Evolutionary conservation across 345 rosid genomes (phyloP).

Genomic region (Eucalyptus melliodora): DNA sequence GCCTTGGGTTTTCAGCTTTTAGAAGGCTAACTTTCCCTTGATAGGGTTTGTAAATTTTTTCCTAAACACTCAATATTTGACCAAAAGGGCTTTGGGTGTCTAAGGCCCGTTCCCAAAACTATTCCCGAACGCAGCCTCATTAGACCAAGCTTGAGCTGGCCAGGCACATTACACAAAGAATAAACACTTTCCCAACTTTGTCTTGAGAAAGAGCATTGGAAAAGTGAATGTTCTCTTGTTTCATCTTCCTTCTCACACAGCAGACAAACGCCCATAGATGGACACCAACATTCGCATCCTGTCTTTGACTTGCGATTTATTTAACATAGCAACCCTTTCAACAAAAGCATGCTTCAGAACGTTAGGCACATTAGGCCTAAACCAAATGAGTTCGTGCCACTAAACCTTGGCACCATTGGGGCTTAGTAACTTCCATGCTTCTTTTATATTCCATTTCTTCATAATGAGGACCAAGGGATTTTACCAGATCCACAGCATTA

Average conservation of each 20-base stretch:
- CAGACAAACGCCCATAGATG: neutral
- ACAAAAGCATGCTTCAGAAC: neutral
- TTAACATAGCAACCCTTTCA: neutral
- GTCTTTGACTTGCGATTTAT: neutral
- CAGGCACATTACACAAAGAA: neutral
- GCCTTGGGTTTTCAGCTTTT: no score
- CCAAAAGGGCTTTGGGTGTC: no score
- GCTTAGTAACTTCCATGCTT: neutral
- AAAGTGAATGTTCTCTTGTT: neutral
- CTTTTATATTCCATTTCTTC: neutral
- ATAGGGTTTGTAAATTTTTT: no score
- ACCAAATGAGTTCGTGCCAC: neutral
- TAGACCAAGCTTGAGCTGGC: neutral
- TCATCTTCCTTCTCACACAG: neutral
- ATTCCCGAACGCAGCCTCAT: neutral
- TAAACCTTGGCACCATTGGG: neutral
- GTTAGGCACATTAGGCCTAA: neutral
- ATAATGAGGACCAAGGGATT: neutral
- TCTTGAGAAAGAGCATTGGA: neutral
- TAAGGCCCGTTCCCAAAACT: no score
- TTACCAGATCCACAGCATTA: neutral
- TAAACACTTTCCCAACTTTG: neutral
- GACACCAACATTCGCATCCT: neutral
- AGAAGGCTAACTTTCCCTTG: fast-evolving
- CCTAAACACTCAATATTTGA: no score